phyloP scores from a whole-genome alignment of 805 yeast genomes.

The Metschnikowia hibisci region DNA sequence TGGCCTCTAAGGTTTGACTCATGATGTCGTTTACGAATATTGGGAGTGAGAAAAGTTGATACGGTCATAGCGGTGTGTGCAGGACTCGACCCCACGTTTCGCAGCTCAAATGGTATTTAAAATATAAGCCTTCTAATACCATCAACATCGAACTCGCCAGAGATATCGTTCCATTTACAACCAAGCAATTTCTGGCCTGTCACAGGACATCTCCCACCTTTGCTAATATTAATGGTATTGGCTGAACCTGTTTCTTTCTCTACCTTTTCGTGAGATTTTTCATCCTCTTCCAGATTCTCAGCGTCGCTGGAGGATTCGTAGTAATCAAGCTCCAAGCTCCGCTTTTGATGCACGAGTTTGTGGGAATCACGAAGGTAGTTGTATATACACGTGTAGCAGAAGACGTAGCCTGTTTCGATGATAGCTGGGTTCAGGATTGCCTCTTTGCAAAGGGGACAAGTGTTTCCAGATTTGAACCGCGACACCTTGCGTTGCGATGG shows the following conservation, averaged over 20 bases:
- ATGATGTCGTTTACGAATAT: neutral
- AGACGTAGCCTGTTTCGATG: slow-evolving; percentile 87
- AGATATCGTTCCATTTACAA: slow-evolving; percentile 58
- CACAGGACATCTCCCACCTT: slow-evolving; percentile 78
- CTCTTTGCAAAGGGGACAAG: slow-evolving; percentile 69
- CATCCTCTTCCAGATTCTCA: slow-evolving; percentile 7
- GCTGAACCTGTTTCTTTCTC: slow-evolving; percentile 6
- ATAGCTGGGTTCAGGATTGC: slow-evolving; percentile 74
- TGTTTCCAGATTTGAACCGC: slow-evolving; percentile 27
- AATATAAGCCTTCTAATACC: slow-evolving; percentile 75
- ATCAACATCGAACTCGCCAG: slow-evolving; percentile 64
- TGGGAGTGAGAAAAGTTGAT: neutral
- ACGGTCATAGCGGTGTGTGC: slow-evolving; percentile 2
- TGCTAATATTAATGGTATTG: neutral
- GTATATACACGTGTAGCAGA: slow-evolving; percentile 83
- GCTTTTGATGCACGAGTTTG: slow-evolving; percentile 22
- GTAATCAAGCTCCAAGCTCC: slow-evolving; percentile 11
- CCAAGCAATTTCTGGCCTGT: slow-evolving; percentile 70
- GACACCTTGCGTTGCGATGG: slow-evolving; percentile 17
- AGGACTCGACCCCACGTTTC: slow-evolving; percentile 6
- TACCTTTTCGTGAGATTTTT: slow-evolving; percentile 7
- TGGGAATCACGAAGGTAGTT: slow-evolving; percentile 52
- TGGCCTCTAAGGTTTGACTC: slow-evolving; percentile 49
- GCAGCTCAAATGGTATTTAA: slow-evolving; percentile 20
- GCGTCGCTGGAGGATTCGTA: slow-evolving; percentile 13